Base-by-base conservation (phyloP, 176 grass and related monocot species). In the Eremochloa ophiuroides region DNA sequence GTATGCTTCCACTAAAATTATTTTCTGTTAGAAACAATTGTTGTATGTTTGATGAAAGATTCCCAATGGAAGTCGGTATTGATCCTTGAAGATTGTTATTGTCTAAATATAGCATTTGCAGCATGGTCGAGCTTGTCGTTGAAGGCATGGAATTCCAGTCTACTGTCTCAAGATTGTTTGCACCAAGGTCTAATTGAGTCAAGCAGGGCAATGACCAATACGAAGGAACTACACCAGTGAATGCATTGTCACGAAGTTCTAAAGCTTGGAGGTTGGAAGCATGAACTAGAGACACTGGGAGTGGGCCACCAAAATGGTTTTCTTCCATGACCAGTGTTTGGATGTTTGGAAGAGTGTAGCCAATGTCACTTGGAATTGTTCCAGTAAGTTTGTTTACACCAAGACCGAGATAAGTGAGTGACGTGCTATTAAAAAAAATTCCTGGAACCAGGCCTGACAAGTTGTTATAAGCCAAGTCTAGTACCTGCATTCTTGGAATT, bases 261-360 rank as follows among this genome's bases (percentile, higher is more conserved):
- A 86, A 53, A 6, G 0, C 64, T 29, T 46, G 13, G 3, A 90
- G 37, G 25, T 71, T 47, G 2, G 44, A 82, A 27, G 84, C 74
- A 37, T 88, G 87, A 29, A 34, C 40, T 7, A 93, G 29, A 43
- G 73, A 47, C 34, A 25, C 2, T 16, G 87, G 91, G 4, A 93
- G 62, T 16, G 76, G 28, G 2, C 91, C 91, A 25, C 48, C 64
- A 23, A 93, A 73, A n/a, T 70, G 7, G 65, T 91, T 87, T 18
- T 0, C 2, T 23, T 38, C 11, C 15, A 91, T 13, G 39, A 50
- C 23, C 13, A 88, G 7, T 30, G 9, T 56, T n/a, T 50, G 13
- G 30, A 88, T 71, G 2, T 29, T 50, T 0, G 50, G 87, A 76
- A 84, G 69, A 20, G 61, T 67, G 44, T 84, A 15, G 7, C 83